Base-by-base conservation (phyloP, 768 basidiomycete genomes). In the Thelephora ganbajun region DNA sequence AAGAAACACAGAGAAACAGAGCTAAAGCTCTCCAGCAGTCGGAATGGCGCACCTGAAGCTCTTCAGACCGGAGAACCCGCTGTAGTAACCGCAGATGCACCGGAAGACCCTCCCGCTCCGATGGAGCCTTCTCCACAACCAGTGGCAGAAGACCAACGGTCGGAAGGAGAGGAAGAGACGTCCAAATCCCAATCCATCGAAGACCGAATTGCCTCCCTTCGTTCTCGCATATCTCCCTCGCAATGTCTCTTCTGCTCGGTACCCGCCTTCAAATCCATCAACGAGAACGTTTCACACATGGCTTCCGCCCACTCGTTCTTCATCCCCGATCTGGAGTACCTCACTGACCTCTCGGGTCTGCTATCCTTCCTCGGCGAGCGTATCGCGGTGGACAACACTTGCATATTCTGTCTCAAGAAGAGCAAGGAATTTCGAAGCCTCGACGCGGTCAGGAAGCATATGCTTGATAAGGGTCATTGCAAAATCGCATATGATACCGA, bases 381-480 rank as follows among this genome's bases (percentile, higher is more conserved):
- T 65, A 79, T 97, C 43, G 83, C 86, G 0, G 77, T 94, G n/a
- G 87, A 82, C 12, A 93, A 96, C 66, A 71, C 90, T 6, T 99
- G 96, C 69, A 75, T 98, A 22, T 90, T 72, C 64, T 99, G 96
- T 66, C 86, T 84, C 57, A 83, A 80, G 33, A 79, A 73, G 51
- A 77, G 89, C 37, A 68, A 79, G 51, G 91, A 90, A 57, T 91
- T 91, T 63, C 76, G 80, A 49, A 82, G 78, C 13, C 59, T 93
- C 46, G 83, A 90, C 3, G 94, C 93, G 0, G 92, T 89, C 4
- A 71, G 92, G 54, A 88, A 87, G 58, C 96, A 99, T 61, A 99
- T 99, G 96, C 51, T 77, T 35, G 93, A 93, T 70, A 98, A 98
- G 67, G 74, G 77, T 49, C 96, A 99, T 59, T 97, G 93, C 73